Base-by-base conservation (phyloP, 192 early-diverging fungal species). In the Coemansia sp. region DNA sequence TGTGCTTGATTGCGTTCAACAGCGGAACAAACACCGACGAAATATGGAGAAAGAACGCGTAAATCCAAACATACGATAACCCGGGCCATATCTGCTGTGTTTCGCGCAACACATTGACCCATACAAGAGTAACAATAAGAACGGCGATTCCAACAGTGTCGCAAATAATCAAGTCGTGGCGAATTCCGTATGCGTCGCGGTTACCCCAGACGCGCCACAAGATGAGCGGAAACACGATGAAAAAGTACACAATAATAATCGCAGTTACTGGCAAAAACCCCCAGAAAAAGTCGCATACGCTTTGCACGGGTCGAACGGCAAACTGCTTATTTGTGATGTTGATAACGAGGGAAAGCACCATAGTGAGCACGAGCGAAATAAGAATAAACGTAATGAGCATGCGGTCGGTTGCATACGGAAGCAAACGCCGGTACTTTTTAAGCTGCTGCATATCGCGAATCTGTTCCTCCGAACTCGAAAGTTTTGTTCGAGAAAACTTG, bases 161-260 rank as follows among this genome's bases (percentile, higher is more conserved):
- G 50, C 73, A 73, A n/a, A 82, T 68, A 41, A 83, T 71, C 49
- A 88, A 73, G 47, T 88, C 87, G 32, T 73, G 78, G 20, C 83
- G 65, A 43, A 88, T 84, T 38, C 85, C 85, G 23, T 82, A 85
- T 12, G 84, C 84, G 57, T 88, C 87, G 11, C 82, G 65, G 58
- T 65, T 47, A 0, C 64, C 58, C 57, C 71, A 73, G n/a, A 84
- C 65, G n/a, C 75, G 73, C 61, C 72, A 79, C 14, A 82, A 68
- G 43, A 86, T 60, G 10, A 76, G 38, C 0, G 87, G 87, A 10
- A 75, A 75, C n/a, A 83, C 53, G 3, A 81, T 18, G 27, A 82
- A 77, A 16, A 83, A 68, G 61, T 82, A 86, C 23, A 72, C 7
- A 20, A 69, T 35, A 1, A 72, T 60, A 4, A 72, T 55, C 18